Evolutionary conservation across 2,329 filamentous ascomycete genomes (phyloP), one percentile per base, ranked within the genome.

Genomic region (Ceratocystis papillata): DNA sequence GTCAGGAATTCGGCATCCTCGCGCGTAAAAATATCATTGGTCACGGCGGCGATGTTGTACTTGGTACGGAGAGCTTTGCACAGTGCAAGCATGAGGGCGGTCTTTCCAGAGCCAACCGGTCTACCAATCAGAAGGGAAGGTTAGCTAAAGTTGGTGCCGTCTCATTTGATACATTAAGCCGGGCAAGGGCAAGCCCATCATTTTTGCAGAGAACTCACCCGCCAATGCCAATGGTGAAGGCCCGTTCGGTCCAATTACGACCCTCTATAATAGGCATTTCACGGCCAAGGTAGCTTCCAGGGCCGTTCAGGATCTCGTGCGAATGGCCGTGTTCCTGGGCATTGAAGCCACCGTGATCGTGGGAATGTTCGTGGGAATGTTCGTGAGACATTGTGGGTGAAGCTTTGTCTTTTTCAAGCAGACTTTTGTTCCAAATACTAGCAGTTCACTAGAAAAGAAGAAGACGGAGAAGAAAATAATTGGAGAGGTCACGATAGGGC

Each of bases 1-100:
- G 90, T 96, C 30, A 99, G 86, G 79, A 99, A 99, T 77, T 97
- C 94, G 79, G 92, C 92, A 80, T 99, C 94, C 78, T 99, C 94
- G 70, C 88, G 88, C 25, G 93, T 97, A 81, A 97, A 97, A 80
- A 97, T 97, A 80, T 97, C 93, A 81, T 97, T 97, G 62, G 94
- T 99, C 25, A 99, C 93, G 68, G 91, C 94, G 0, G 94, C 94
- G 72, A 99, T 88, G 73, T 87, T 90, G 83, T 89, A 92, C 65
- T 83, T 80, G 63, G 86, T 81, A 69, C 94, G 88, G 5, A 99
- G 86, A 6, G 88, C 87, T 45, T 86, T 86, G 79, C 91, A 96
- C 71, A 97, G 88, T 48, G 89, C 87, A 10, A 96, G 86, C 93
- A 99, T 97, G 33, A 97, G 83, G 20, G 94, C 94, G 0, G 94